phyloP scores from a whole-genome alignment of 176 grass and related monocot species.

The Triticum monococcum region DNA sequence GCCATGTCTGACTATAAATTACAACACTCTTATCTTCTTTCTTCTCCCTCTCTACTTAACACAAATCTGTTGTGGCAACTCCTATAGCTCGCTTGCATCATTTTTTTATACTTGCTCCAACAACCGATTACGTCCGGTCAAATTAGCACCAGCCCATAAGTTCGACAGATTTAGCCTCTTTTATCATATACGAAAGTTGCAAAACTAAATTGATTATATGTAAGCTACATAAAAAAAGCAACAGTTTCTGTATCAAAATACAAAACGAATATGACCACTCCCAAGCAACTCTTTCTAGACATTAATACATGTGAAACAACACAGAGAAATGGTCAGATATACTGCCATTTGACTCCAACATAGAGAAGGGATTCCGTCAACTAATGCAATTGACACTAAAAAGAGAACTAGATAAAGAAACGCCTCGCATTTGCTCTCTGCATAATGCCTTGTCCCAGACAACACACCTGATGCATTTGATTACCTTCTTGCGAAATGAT shows the following conservation, averaged over 20 bases:
- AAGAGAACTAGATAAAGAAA: neutral
- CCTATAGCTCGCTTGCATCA: too few relatives aligned
- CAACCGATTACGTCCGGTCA: too few relatives aligned
- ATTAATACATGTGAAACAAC: neutral
- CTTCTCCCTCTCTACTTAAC: too few relatives aligned
- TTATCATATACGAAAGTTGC: neutral
- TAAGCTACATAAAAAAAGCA: neutral
- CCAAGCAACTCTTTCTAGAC: neutral
- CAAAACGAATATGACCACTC: slow-evolving; percentile 5
- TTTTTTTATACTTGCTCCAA: too few relatives aligned
- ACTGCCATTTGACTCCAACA: neutral
- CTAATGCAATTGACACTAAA: slow-evolving; percentile 34
- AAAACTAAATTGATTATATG: neutral
- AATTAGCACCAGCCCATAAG: too few relatives aligned
- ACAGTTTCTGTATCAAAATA: neutral
- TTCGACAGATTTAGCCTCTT: too few relatives aligned
- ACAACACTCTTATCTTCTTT: too few relatives aligned
- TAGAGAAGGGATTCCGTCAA: neutral
- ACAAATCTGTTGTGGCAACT: too few relatives aligned
- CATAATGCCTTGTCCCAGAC: slow-evolving; percentile 9
- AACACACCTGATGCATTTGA: slow-evolving; percentile 8
- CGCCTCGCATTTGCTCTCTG: neutral
- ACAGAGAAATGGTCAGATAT: neutral
- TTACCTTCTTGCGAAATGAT: neutral
- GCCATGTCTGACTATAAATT: too few relatives aligned